phyloP scores from a whole-genome alignment of 2,329 filamentous ascomycete species.

The Calonectria henricotiae region DNA sequence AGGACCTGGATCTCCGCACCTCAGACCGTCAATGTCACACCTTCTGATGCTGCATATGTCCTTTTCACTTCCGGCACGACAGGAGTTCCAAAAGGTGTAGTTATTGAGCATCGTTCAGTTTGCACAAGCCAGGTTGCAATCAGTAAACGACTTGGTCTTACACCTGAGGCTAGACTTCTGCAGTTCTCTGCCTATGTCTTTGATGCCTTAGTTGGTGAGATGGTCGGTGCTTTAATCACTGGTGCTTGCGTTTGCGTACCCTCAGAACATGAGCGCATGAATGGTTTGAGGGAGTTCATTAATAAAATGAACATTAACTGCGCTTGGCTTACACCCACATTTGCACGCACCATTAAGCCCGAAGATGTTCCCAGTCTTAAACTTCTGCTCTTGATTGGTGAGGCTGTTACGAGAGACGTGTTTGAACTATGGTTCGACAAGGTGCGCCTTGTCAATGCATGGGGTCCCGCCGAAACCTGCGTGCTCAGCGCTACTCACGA shows the following conservation, averaged over 20 bases:
- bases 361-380: constrained; percentile 26
- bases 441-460: constrained; percentile 35
- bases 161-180: constrained; percentile 3
- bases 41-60: constrained; percentile 19
- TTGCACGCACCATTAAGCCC: constrained; percentile 13
- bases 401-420: constrained; percentile 34
- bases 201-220: constrained; percentile 23
- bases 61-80: constrained; percentile 26
- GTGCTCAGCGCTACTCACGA: constrained; percentile 33
- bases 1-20: not conserved
- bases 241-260: constrained; percentile 28
- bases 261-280: constrained; percentile 23
- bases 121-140: constrained; percentile 23
- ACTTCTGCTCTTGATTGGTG: constrained; percentile 29
- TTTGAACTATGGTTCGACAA: constrained; percentile 30
- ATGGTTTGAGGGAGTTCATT: constrained; percentile 19
- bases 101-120: constrained; percentile 33
- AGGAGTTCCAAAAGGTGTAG: constrained; percentile 48
- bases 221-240: not conserved
- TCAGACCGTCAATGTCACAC: not conserved
- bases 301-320: constrained; percentile 5
- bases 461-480: constrained; percentile 38
- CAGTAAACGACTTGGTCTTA: constrained; percentile 16
- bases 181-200: constrained; percentile 29
- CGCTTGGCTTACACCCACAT: constrained; percentile 9